Percentiles rank a stretch among this genome's conserved stretches.
Evolutionary conservation across 805 yeast species (phyloP).

Genomic region (Gaillardinia entomophila): DNA sequence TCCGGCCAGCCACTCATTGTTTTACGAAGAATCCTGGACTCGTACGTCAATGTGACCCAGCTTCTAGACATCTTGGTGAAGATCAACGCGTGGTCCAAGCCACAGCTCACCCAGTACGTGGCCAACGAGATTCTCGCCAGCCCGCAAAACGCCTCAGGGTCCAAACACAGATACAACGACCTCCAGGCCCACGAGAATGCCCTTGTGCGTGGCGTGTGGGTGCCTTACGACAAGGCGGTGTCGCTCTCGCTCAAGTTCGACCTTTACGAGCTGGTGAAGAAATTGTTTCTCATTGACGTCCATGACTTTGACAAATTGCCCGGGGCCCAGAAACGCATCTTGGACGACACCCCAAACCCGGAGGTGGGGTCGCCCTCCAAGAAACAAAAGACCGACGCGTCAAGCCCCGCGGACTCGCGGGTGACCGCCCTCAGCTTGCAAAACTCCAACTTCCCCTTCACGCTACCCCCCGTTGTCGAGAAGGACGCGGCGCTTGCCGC

Average conservation of each 20-base stretch:
- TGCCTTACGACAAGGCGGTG: slow-evolving; percentile 40
- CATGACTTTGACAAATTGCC: slow-evolving; percentile 38
- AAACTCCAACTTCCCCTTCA: slow-evolving; percentile 42
- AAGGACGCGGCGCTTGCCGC: slow-evolving; percentile 25
- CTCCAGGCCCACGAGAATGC: slow-evolving; percentile 20
- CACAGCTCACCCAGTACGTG: slow-evolving; percentile 24
- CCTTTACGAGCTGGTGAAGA: slow-evolving; percentile 31
- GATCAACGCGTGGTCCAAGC: slow-evolving; percentile 18
- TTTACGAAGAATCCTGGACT: slow-evolving; percentile 38
- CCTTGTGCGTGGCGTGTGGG: slow-evolving; percentile 33
- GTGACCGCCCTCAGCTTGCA: slow-evolving; percentile 1
- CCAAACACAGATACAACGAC: slow-evolving; percentile 20
- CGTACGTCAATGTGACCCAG: slow-evolving; percentile 34
- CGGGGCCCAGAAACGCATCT: slow-evolving; percentile 11
- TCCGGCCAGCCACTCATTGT: slow-evolving; percentile 10
- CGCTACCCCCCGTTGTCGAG: slow-evolving; percentile 37
- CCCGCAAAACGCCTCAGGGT: slow-evolving; percentile 14
- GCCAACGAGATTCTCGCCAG: slow-evolving; percentile 27
- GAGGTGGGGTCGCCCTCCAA: slow-evolving; percentile 32
- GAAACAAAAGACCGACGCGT: slow-evolving; percentile 15
- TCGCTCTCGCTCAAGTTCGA: slow-evolving; percentile 32
- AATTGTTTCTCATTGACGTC: slow-evolving; percentile 36
- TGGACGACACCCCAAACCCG: slow-evolving; percentile 20
- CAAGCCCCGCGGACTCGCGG: not conserved
- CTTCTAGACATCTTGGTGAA: slow-evolving; percentile 27